Conservation (phyloP, 2,329 filamentous ascomycete genomes). For the Emydomyces testavorans region DNA sequence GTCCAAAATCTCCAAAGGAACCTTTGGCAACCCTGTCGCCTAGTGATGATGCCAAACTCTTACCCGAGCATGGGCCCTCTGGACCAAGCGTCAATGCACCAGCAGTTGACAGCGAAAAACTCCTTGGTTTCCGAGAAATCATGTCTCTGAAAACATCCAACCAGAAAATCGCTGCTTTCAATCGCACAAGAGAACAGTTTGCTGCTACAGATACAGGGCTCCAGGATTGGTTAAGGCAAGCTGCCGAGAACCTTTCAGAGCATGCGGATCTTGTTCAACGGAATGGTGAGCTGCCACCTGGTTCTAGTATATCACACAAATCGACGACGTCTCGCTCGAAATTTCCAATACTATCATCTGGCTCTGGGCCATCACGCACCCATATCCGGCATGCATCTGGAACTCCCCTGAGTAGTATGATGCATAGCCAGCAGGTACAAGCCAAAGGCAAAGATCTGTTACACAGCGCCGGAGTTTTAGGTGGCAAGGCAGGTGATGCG, state of each 20-base stretch:
- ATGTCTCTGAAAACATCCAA: constrained; percentile 52
- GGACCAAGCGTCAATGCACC: neutral
- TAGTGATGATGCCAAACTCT: neutral
- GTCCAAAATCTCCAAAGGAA: neutral
- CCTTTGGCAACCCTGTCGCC: neutral
- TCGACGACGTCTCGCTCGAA: constrained; percentile 27
- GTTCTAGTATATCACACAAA: constrained; percentile 20
- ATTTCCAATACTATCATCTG: constrained; percentile 33
- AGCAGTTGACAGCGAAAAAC: constrained; percentile 27
- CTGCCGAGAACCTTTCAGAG: constrained; percentile 42
- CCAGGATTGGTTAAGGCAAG: constrained; percentile 45
- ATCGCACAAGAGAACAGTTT: constrained; percentile 60
- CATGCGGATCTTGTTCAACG: constrained; percentile 37
- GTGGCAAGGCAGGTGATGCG: constrained; percentile 61
- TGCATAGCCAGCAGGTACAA: constrained; percentile 54
- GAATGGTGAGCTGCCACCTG: constrained; percentile 26
- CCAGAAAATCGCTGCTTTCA: constrained; percentile 63
- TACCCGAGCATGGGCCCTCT: constrained; percentile 9
- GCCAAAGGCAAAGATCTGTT: constrained; percentile 81
- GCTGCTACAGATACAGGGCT: constrained; percentile 64
- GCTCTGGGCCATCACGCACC: constrained; percentile 25
- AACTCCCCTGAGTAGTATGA: constrained; percentile 29
- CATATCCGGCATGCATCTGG: constrained; percentile 29
- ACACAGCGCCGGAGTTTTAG: constrained; percentile 63
- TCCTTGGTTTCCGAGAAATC: constrained; percentile 64